Conservation (phyloP, 2,329 filamentous ascomycete species). For the Fusarium guadeloupense region DNA sequence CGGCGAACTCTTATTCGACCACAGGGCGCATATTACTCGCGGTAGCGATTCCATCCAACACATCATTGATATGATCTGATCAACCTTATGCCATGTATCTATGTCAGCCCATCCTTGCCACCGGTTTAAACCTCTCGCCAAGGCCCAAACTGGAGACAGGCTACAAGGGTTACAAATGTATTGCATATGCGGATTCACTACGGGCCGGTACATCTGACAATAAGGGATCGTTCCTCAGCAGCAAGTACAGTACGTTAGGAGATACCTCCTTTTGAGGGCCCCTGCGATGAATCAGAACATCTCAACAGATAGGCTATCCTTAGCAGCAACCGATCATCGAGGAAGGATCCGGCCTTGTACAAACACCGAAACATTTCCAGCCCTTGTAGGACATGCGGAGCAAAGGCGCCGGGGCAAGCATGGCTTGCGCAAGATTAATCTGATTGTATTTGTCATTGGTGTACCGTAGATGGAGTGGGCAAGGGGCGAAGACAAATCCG, state of each 20-base stretch:
- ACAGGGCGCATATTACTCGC: not conserved
- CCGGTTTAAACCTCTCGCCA: conserved; percentile 1
- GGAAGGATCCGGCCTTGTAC: too few relatives aligned
- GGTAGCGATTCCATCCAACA: not conserved
- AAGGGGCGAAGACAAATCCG: not conserved
- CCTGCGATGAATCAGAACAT: too few relatives aligned
- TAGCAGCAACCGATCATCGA: too few relatives aligned
- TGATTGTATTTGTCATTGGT: not conserved
- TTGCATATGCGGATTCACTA: too few relatives aligned
- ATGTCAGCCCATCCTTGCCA: not conserved
- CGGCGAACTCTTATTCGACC: not conserved
- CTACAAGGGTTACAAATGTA: too few relatives aligned
- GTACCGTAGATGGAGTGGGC: not conserved
- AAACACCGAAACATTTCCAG: too few relatives aligned
- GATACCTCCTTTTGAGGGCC: too few relatives aligned
- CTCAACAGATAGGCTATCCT: too few relatives aligned
- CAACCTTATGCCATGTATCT: not conserved
- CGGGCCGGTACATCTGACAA: too few relatives aligned
- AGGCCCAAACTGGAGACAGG: not conserved
- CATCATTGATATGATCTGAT: not conserved
- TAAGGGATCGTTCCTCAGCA: too few relatives aligned
- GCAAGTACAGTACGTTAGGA: too few relatives aligned
- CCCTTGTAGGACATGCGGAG: too few relatives aligned
- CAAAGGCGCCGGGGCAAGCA: not conserved
- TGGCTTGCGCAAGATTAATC: not conserved